Percentiles rank a stretch among this genome's conserved stretches.
These are phyloP conservation scores for Aegilops longissima DNA, from an alignment of 176 grass and related monocot species.

Conservation along the genomic window DNA sequence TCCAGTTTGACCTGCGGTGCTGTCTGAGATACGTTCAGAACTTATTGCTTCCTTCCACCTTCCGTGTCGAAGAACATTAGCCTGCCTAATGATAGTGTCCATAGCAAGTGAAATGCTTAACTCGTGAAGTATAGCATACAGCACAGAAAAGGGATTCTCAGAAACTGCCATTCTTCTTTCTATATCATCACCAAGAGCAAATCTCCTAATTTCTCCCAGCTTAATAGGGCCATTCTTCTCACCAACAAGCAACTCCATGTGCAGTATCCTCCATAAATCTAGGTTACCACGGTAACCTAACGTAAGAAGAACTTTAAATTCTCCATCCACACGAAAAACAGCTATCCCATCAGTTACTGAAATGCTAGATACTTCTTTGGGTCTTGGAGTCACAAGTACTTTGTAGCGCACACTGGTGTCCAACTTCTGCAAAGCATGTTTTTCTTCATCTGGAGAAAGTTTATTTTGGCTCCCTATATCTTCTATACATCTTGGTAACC, in stretches of 20 bases:
- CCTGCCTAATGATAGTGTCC: slow-evolving; percentile 81
- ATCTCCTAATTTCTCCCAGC: slow-evolving; percentile 78
- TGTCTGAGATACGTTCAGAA: slow-evolving; percentile 72
- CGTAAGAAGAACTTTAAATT: slow-evolving; percentile 92
- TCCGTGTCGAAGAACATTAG: slow-evolving; percentile 64
- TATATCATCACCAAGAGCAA: slow-evolving; percentile 91
- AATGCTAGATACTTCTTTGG: slow-evolving; percentile 77
- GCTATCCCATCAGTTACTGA: slow-evolving; percentile 76
- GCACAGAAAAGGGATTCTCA: slow-evolving; percentile 72
- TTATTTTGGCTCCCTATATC: slow-evolving; percentile 69
- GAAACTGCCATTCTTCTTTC: slow-evolving; percentile 88
- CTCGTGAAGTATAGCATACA: slow-evolving; percentile 87
- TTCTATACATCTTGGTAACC: slow-evolving; percentile 86
- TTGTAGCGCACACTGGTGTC: slow-evolving; percentile 73
- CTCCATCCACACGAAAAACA: slow-evolving; percentile 70
- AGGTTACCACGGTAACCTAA: slow-evolving; percentile 86
- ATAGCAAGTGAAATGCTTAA: slow-evolving; percentile 89
- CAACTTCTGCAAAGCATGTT: slow-evolving; percentile 76
- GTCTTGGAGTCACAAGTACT: slow-evolving; percentile 66
- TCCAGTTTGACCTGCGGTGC: slow-evolving; percentile 44
- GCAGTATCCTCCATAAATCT: slow-evolving; percentile 87
- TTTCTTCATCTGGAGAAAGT: slow-evolving; percentile 77
- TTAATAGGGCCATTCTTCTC: slow-evolving; percentile 76
- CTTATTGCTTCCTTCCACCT: slow-evolving; percentile 96
- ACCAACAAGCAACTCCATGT: slow-evolving; percentile 90